phyloP scores from a whole-genome alignment of 495 filamentous ascomycete genomes.

The Echria macrotheca region DNA sequence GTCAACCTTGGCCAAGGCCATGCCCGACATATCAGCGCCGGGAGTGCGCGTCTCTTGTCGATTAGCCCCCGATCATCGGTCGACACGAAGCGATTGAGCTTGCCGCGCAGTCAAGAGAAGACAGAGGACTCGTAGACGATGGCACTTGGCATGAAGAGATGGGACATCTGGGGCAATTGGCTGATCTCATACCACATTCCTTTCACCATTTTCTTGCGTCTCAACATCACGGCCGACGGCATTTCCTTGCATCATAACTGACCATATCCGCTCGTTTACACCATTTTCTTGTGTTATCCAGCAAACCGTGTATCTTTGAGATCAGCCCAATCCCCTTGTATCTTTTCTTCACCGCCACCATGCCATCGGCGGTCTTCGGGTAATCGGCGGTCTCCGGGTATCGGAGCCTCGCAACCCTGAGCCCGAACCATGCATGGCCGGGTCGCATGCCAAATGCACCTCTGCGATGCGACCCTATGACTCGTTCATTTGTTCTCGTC shows the following conservation, averaged over 20 bases:
- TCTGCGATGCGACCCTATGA: neutral
- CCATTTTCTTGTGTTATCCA: constrained; percentile 10
- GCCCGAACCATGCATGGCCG: neutral
- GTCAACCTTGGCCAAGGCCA: constrained; percentile 59
- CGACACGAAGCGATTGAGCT: constrained; percentile 33
- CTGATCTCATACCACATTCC: constrained; percentile 16
- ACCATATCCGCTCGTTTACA: constrained; percentile 23
- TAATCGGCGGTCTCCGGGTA: neutral
- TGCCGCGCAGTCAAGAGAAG: constrained; percentile 7
- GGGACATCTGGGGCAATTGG: constrained; percentile 4
- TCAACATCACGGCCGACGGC: constrained; percentile 13
- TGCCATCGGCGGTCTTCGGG: too few species aligned
- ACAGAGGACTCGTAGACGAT: neutral
- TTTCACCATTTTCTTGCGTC: constrained; percentile 19
- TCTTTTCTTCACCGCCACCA: neutral
- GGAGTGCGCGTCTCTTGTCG: constrained; percentile 65
- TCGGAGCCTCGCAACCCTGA: too few species aligned
- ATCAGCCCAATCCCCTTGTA: neutral
- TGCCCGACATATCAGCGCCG: constrained; percentile 64
- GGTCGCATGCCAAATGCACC: neutral
- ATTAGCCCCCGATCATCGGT: constrained; percentile 48
- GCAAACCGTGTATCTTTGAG: neutral
- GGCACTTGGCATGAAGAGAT: too few species aligned
- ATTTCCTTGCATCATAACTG: constrained; percentile 17
- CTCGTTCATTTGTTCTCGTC: neutral